Evolutionary conservation across 805 yeast genomes (phyloP).

Genomic region (Lipomyces lipofer): DNA sequence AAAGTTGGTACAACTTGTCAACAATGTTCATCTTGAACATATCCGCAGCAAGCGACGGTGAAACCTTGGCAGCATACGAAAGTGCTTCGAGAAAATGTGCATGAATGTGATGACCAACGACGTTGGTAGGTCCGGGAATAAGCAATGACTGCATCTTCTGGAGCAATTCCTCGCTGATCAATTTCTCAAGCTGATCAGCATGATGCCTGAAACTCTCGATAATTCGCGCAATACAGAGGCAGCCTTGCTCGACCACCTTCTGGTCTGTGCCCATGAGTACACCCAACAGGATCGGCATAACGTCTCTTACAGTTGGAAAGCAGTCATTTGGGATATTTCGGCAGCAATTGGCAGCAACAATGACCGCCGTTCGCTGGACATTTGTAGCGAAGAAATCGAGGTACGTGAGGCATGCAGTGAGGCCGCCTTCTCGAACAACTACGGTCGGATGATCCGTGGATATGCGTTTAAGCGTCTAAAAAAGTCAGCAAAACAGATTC

Average conservation of each 20-base stretch:
- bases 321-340: constrained; percentile 48
- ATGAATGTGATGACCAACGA: constrained; percentile 17
- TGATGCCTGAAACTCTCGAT: constrained; percentile 51
- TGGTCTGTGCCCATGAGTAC: constrained; percentile 57
- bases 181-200: constrained; percentile 48
- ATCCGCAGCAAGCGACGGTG: constrained; percentile 45
- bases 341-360: constrained; percentile 71
- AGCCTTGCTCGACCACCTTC: constrained; percentile 60
- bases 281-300: constrained; percentile 59
- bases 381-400: constrained; percentile 87
- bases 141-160: constrained; percentile 22
- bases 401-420: constrained; percentile 65
- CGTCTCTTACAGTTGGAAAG: constrained; percentile 52
- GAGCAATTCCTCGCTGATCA: constrained; percentile 44
- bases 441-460: constrained; percentile 39
- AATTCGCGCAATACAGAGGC: constrained; percentile 63
- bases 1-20: constrained; percentile 48
- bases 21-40: constrained; percentile 54
- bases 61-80: constrained; percentile 48
- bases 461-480: constrained; percentile 43
- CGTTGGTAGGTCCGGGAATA: constrained; percentile 22
- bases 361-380: constrained; percentile 79
- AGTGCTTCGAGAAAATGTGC: constrained; percentile 41
- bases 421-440: constrained; percentile 56
- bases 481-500: constrained; percentile 56